phyloP scores from a whole-genome alignment of 176 grass and related monocot species.

The Musa itinerans region DNA sequence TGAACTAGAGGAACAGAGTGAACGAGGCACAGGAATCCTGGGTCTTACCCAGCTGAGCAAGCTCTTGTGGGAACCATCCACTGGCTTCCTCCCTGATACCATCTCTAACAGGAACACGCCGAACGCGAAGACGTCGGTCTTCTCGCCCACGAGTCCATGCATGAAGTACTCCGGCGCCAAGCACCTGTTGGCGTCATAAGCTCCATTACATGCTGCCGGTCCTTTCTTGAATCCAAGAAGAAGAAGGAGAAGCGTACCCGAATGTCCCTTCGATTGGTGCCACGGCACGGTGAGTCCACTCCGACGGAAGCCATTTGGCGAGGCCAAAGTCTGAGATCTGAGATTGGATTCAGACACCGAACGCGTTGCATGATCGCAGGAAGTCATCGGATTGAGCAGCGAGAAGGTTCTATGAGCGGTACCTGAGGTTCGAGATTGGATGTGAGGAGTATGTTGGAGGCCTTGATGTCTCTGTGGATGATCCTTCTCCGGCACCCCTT shows the following conservation, averaged over 20 bases:
- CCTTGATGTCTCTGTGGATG: slow-evolving; percentile 24
- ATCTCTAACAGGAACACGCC: slow-evolving; percentile 19
- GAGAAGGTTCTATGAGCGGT: not conserved
- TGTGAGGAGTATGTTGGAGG: slow-evolving; percentile 20
- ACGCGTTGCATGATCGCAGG: not conserved
- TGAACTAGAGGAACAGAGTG: not conserved
- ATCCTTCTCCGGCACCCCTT: slow-evolving; percentile 21
- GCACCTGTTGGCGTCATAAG: not conserved
- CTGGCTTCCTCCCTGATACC: slow-evolving; percentile 17
- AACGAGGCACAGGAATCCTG: not conserved
- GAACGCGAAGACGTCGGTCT: slow-evolving; percentile 20
- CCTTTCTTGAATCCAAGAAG: not conserved
- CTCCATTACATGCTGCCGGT: not conserved
- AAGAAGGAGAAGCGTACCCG: not conserved
- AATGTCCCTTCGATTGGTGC: slow-evolving; percentile 17
- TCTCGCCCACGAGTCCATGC: slow-evolving; percentile 18
- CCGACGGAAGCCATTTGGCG: slow-evolving; percentile 21
- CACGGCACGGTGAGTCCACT: slow-evolving; percentile 8
- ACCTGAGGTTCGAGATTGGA: slow-evolving; percentile 12
- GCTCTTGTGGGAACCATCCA: slow-evolving; percentile 13
- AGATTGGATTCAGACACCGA: not conserved
- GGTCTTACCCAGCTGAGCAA: slow-evolving; percentile 15
- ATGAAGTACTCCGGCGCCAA: slow-evolving; percentile 22
- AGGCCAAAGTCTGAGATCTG: slow-evolving; percentile 22
- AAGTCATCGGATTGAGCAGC: not conserved